phyloP scores from a whole-genome alignment of 352 stramenopile species.

The Phytophthora uliginosa region DNA sequence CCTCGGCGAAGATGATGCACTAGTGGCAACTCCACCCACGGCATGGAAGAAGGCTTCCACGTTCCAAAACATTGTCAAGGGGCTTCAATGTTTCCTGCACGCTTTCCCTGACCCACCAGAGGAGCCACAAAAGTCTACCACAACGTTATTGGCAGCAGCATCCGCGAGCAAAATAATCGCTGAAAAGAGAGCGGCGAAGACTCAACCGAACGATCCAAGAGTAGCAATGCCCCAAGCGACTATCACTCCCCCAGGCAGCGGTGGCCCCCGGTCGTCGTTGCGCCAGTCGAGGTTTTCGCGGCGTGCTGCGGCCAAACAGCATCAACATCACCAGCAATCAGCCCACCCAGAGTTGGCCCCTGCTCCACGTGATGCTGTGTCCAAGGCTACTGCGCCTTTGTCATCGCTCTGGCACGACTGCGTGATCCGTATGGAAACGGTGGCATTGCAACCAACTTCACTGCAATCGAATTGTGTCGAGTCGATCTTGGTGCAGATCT shows the following conservation, averaged over 20 bases:
- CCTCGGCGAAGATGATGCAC: constrained; percentile 28
- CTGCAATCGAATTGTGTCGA: constrained; percentile 79
- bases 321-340: constrained; percentile 26
- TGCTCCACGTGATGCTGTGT: neutral
- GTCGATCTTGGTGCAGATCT: constrained; percentile 79
- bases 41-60: constrained; percentile 51
- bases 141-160: neutral
- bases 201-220: constrained; percentile 14
- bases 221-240: neutral
- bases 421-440: constrained; percentile 57
- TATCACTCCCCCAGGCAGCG: constrained; percentile 3
- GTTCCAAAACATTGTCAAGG: constrained; percentile 86
- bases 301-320: constrained; percentile 16
- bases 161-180: neutral
- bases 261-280: constrained; percentile 10
- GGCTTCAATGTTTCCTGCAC: constrained; percentile 77
- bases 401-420: constrained; percentile 50
- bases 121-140: constrained; percentile 5
- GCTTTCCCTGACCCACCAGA: constrained; percentile 58
- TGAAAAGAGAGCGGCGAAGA: constrained; percentile 5
- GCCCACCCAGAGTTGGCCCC: constrained; percentile 1
- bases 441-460: constrained; percentile 66
- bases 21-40: constrained; percentile 24
- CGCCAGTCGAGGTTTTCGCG: constrained; percentile 27
- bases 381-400: constrained; percentile 23